Base-by-base conservation (phyloP, 129 eudicot genomes). In the Cynara cardunculus region DNA sequence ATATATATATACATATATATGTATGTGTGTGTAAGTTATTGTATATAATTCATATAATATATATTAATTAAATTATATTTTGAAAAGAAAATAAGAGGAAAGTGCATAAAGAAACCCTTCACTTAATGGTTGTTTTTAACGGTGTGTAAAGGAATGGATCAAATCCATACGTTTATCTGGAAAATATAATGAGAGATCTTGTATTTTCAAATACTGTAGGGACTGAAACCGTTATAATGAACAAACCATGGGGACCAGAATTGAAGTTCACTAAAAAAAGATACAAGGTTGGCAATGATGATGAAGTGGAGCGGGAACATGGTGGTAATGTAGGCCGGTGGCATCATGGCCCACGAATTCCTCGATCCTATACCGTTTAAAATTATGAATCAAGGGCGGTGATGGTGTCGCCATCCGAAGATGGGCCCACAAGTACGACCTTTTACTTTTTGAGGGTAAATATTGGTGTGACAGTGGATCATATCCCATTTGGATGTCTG, bases 241-340 rank as follows among this genome's bases (percentile, higher is more conserved):
- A 56, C 62, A 56, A 56, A 56, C 65, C 2, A 18, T 18, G 3
- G 65, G 65, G 65, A 18, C 25, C 10, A 56, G 5, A 56, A 18
- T n/a, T 56, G 22, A 4, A 18, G 10, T 56, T 56, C 1, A 56
- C 65, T 7, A 0, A 56, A 75, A 16, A 9, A 18, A 30, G 37
- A 19, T 56, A 26, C 30, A 74, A 49, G 8, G 1, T 4, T 67
- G 73, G 22, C 24, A 32, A 64, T 78, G 30, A 79, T 53, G 19
- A 72, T 56, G 37, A 69, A 21, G 56, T 30, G 78, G 61, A 16
- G 78, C 25, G 49, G 62, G 72, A 56, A 70, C 64, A 19, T 67
- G 84, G 49, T 11, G 77, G 71, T 69, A 27, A n/a, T 7, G 2
- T 73, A 82, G 86, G 86, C 78, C 81, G 84, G 81, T 78, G 86